phyloP scores from a whole-genome alignment of 257 asterid genomes.

The Fraxinus excelsior region DNA sequence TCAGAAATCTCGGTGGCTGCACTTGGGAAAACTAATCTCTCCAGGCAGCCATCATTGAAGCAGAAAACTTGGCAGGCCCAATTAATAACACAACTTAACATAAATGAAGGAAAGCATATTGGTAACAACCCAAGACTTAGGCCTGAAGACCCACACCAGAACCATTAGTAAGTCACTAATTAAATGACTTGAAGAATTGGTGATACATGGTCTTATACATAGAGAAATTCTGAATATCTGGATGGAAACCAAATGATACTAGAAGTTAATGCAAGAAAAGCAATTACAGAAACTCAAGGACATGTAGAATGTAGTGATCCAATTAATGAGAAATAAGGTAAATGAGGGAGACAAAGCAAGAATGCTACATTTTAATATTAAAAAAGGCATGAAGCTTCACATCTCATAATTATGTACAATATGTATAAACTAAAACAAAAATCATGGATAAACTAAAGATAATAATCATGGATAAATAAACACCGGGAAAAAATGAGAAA shows the following conservation, averaged over 20 bases:
- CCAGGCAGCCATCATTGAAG: slow-evolving; percentile 1
- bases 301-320: slow-evolving; percentile 11
- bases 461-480: slow-evolving; percentile 6
- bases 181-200: background rate
- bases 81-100: background rate
- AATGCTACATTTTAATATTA: background rate
- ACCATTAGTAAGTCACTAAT: background rate
- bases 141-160: no score
- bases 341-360: background rate
- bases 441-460: slow-evolving; percentile 3
- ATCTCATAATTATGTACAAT: background rate
- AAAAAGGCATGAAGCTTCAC: background rate
- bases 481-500: background rate
- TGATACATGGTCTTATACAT: background rate
- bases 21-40: background rate
- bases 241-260: background rate
- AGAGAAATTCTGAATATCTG: background rate
- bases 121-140: background rate
- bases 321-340: slow-evolving; percentile 1
- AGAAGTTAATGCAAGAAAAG: background rate
- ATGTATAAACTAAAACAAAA: slow-evolving; percentile 4
- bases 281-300: slow-evolving; percentile 14
- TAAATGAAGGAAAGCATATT: background rate
- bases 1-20: no score
- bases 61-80: slow-evolving; percentile 4